These are phyloP conservation scores for Silene vulgaris DNA, from an alignment of 179 eudicot genomes.

Conservation along the genomic window DNA sequence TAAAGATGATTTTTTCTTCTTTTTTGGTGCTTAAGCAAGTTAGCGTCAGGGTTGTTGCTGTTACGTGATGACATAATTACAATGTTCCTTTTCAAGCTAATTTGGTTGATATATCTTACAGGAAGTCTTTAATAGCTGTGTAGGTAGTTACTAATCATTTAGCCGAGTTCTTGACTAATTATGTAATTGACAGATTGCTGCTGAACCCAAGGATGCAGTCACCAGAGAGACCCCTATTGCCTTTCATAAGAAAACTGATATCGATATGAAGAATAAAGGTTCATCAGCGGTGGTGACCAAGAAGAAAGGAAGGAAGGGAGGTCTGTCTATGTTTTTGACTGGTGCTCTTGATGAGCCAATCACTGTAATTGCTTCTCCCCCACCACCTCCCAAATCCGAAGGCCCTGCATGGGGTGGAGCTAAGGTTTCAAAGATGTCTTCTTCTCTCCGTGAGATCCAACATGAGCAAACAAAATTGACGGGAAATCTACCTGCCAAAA, in stretches of 20 bases:
- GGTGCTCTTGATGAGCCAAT: slow-evolving; percentile 76
- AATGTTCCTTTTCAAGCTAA: too few species aligned
- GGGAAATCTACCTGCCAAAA: slow-evolving; percentile 31
- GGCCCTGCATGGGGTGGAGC: slow-evolving; percentile 99
- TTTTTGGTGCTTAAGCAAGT: too few species aligned
- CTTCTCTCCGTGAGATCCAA: slow-evolving; percentile 80
- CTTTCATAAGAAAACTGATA: slow-evolving; percentile 27
- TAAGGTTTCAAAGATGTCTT: slow-evolving; percentile 43
- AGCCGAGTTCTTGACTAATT: slow-evolving; percentile 12
- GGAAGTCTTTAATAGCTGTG: neutral
- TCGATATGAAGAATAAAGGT: slow-evolving; percentile 32
- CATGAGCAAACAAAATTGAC: slow-evolving; percentile 66
- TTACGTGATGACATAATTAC: neutral
- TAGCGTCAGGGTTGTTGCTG: too few species aligned
- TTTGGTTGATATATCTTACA: neutral
- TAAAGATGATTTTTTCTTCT: too few species aligned
- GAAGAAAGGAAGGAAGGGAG: slow-evolving; percentile 88
- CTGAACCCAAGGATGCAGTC: slow-evolving; percentile 26
- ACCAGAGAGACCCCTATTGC: slow-evolving; percentile 21
- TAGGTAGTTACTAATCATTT: neutral
- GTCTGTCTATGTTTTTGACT: slow-evolving; percentile 83
- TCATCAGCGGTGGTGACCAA: slow-evolving; percentile 39
- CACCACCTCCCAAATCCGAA: slow-evolving; percentile 64
- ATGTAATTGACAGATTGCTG: slow-evolving; percentile 37
- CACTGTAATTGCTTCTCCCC: slow-evolving; percentile 35